phyloP scores from a whole-genome alignment of 2,329 filamentous ascomycete genomes.

The Diaporthe ampelina region DNA sequence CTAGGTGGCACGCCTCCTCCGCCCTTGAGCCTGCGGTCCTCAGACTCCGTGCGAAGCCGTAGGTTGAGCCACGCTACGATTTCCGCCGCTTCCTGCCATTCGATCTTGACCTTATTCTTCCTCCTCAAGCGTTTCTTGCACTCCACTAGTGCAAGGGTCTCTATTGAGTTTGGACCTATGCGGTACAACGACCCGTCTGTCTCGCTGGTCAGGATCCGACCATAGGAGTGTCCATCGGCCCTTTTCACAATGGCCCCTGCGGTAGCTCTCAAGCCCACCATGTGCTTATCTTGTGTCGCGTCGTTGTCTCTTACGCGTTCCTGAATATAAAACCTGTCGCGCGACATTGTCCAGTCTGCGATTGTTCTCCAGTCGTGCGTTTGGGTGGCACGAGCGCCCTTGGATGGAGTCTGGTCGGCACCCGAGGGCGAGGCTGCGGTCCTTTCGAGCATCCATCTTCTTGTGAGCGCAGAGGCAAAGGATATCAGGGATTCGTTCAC shows the following conservation, averaged over 20 bases:
- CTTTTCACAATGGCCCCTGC: no score
- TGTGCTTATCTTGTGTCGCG: no score
- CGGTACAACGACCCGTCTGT: background rate
- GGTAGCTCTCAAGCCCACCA: no score
- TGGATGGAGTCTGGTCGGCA: no score
- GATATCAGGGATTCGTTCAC: background rate
- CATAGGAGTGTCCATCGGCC: no score
- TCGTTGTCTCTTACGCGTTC: no score
- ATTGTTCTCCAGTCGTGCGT: background rate
- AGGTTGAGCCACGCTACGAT: background rate
- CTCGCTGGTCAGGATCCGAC: background rate
- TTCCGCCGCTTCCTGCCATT: background rate
- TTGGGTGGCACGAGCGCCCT: no score
- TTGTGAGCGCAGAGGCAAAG: background rate
- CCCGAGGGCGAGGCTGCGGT: no score
- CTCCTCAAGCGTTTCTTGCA: background rate
- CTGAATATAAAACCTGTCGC: background rate
- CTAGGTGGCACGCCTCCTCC: no score
- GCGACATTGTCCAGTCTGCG: background rate
- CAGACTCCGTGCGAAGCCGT: no score
- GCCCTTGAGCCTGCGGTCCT: no score
- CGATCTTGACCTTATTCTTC: background rate
- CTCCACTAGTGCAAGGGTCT: background rate
- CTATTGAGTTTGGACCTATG: background rate
- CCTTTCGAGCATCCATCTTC: slow-evolving; percentile 1